Evolutionary conservation across 179 eudicot species (phyloP), one percentile per base, ranked within the genome.

Genomic region (Corrigiola litoralis): DNA sequence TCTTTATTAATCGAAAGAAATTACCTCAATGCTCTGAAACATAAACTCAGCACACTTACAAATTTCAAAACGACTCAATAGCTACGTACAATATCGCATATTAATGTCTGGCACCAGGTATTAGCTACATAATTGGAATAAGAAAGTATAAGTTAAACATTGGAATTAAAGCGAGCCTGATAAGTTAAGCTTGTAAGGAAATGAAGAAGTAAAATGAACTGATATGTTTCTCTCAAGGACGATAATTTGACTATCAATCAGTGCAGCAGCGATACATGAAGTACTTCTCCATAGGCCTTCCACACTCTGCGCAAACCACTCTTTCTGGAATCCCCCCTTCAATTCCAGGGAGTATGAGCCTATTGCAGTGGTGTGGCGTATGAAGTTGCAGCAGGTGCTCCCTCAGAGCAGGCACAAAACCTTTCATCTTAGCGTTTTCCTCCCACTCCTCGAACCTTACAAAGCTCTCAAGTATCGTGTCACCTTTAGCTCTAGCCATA

Each of bases 221-320:
- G n/a, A n/a, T n/a, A n/a, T n/a, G n/a, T n/a, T n/a, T n/a, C n/a
- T n/a, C n/a, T n/a, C n/a, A n/a, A n/a, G n/a, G n/a, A n/a, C n/a
- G n/a, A n/a, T n/a, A n/a, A n/a, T n/a, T n/a, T n/a, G n/a, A n/a
- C n/a, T n/a, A n/a, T n/a, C n/a, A 75, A 17, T 75, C 83, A 23
- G 74, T 72, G 75, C 83, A 79, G 58, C 98, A 92, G 11, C 98
- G 91, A 23, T 89, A 92, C 98, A 87, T 89, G 63, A 79, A 79
- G 77, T 70, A 92, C 83, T 81, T 85, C 82, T 92, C 96, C 96
- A 92, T 92, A 0, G 82, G 65, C 2, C 66, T 73, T 11, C 85
- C 85, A 66, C 97, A 90, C 77, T 89, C 94, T 0, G 94, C 87
- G 67, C 97, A 91, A 0, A 86, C 77, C 40, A 92, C 88, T 52